phyloP scores from a whole-genome alignment of 208 protist species.

The Wallacemonas sp. region DNA sequence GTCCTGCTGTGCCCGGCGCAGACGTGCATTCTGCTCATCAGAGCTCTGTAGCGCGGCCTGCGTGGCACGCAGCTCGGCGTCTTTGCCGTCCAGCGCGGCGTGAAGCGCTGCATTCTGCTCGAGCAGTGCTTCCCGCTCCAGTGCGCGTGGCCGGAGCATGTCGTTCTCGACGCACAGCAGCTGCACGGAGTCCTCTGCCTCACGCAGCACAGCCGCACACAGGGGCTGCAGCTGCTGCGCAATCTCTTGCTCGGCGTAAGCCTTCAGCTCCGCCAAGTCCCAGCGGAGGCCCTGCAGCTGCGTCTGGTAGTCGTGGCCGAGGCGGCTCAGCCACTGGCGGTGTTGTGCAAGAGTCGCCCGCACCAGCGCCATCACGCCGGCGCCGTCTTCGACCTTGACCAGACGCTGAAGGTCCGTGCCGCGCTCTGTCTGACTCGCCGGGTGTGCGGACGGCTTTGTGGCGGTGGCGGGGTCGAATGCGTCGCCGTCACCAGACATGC shows the following conservation, averaged over 20 bases:
- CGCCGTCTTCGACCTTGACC: slow-evolving; percentile 49
- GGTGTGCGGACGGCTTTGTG: neutral
- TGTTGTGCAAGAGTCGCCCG: slow-evolving; percentile 28
- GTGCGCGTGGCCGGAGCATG: slow-evolving; percentile 41
- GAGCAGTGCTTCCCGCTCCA: slow-evolving; percentile 40
- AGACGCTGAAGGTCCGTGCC: slow-evolving; percentile 41
- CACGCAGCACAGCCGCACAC: slow-evolving; percentile 35
- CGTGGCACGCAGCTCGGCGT: slow-evolving; percentile 18
- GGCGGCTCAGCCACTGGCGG: slow-evolving; percentile 16
- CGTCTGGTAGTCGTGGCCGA: slow-evolving; percentile 74
- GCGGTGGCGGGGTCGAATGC: neutral
- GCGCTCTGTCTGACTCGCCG: slow-evolving; percentile 17
- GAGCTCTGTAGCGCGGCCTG: slow-evolving; percentile 17
- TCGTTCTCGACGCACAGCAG: slow-evolving; percentile 36
- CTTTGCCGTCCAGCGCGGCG: slow-evolving; percentile 18
- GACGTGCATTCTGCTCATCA: slow-evolving; percentile 27
- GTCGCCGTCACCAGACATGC: neutral
- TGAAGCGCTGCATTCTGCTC: slow-evolving; percentile 32
- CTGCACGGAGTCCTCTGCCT: slow-evolving; percentile 22
- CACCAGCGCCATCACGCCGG: slow-evolving; percentile 31
- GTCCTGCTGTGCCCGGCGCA: slow-evolving; percentile 44
- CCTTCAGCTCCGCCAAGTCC: slow-evolving; percentile 49
- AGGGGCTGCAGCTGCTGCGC: slow-evolving; percentile 77
- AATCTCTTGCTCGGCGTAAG: slow-evolving; percentile 68
- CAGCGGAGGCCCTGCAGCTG: slow-evolving; percentile 56